Conservation (phyloP, 371 early-diverging fungal species). For the Syncephalastrum monosporum region DNA sequence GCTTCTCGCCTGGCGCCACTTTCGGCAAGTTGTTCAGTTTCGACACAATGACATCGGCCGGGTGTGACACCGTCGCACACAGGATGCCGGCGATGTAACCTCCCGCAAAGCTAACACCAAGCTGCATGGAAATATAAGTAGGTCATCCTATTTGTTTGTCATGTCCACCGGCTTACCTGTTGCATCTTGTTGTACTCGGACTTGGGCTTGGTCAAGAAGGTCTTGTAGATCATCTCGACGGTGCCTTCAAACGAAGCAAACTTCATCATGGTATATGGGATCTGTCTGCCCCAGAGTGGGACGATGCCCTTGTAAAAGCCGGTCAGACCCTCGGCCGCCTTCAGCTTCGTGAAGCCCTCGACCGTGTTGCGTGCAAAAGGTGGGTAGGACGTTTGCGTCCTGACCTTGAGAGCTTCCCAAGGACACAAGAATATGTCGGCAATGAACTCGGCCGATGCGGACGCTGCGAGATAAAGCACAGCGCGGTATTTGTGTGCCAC, state of each 20-base stretch:
- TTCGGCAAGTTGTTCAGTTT: conserved; percentile 72
- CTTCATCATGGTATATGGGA: conserved; percentile 96
- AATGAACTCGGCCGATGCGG: conserved; percentile 86
- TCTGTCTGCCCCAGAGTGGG: conserved; percentile 85
- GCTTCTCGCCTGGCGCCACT: conserved; percentile 35
- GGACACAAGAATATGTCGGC: conserved; percentile 86
- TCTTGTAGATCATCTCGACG: conserved; percentile 72
- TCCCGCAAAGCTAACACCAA: conserved; percentile 81
- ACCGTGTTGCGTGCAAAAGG: conserved; percentile 64
- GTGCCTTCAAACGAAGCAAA: conserved; percentile 88
- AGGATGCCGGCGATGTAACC: conserved; percentile 91
- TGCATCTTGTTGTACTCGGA: conserved; percentile 70
- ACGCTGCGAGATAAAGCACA: conserved; percentile 70
- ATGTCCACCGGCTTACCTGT: conserved; percentile 43
- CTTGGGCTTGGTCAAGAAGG: conserved; percentile 68
- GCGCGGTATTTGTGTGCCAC: conserved; percentile 74
- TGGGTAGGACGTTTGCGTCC: conserved; percentile 68
- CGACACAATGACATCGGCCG: conserved; percentile 93
- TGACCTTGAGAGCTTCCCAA: conserved; percentile 79
- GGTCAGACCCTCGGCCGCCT: conserved; percentile 56
- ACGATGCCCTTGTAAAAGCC: conserved; percentile 75
- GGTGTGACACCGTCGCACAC: conserved; percentile 93
- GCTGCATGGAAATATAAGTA: conserved; percentile 1
- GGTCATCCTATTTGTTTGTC: not conserved
- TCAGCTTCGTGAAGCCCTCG: conserved; percentile 66